These are phyloP conservation scores for Jacaranda copaia DNA, from an alignment of 257 asterid genomes.

Conservation along the genomic window DNA sequence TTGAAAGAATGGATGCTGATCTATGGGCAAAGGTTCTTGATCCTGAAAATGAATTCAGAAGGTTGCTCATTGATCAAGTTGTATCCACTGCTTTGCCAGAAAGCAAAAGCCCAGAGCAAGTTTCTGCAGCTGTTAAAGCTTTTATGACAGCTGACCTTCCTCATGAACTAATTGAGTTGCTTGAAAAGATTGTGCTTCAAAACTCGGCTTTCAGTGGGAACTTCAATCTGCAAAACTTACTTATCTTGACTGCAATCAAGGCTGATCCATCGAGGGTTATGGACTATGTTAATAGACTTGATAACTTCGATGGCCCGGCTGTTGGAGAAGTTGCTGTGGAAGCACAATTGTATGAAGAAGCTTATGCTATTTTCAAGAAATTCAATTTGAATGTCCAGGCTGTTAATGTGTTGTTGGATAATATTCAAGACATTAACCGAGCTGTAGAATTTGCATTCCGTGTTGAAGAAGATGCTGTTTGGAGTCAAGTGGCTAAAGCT, in stretches of 20 bases:
- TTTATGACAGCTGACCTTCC: slow-evolving; percentile 99
- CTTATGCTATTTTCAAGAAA: slow-evolving; percentile 94
- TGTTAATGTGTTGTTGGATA: slow-evolving; percentile 87
- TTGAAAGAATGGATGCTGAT: slow-evolving; percentile 98
- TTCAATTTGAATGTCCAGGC: slow-evolving; percentile 99
- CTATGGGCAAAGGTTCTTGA: slow-evolving; percentile 95
- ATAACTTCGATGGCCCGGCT: slow-evolving; percentile 99
- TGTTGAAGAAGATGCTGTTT: slow-evolving; percentile 97
- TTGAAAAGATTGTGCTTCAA: slow-evolving; percentile 98
- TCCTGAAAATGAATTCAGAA: slow-evolving; percentile 96
- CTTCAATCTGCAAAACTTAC: slow-evolving; percentile 93
- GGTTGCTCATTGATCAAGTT: slow-evolving; percentile 98
- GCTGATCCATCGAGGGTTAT: slow-evolving; percentile 98
- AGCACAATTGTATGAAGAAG: slow-evolving; percentile 93
- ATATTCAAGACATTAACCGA: slow-evolving; percentile 89
- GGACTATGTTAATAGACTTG: slow-evolving; percentile 97
- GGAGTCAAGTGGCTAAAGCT: slow-evolving; percentile 99
- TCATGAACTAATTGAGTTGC: slow-evolving; percentile 96
- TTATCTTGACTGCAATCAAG: slow-evolving; percentile 93
- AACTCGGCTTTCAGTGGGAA: slow-evolving; percentile 99
- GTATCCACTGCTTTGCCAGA: slow-evolving; percentile 99
- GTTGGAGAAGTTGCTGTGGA: slow-evolving; percentile 99
- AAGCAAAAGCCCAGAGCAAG: slow-evolving; percentile 99
- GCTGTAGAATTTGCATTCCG: slow-evolving; percentile 99
- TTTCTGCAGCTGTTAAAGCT: slow-evolving; percentile 99